phyloP scores from a whole-genome alignment of 768 basidiomycete species.

The Strobilomyces echinocephalus region DNA sequence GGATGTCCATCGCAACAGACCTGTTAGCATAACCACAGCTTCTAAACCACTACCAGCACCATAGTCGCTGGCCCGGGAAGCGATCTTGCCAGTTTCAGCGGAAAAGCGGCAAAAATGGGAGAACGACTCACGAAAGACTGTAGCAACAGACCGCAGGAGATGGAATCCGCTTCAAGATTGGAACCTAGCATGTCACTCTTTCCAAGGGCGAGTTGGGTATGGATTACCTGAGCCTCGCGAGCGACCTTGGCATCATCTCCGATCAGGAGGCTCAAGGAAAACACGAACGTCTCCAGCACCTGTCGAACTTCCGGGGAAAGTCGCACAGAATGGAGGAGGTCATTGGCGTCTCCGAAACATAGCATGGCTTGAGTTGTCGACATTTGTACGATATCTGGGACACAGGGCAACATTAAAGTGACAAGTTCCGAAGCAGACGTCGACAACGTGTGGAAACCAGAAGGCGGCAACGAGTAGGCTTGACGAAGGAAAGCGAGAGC shows the following conservation, averaged over 20 bases:
- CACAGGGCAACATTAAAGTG: conserved; percentile 54
- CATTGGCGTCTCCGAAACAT: conserved; percentile 45
- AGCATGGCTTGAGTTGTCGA: conserved; percentile 56
- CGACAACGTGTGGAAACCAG: conserved; percentile 51
- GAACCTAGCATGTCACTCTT: conserved; percentile 55
- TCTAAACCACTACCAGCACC: conserved; percentile 56
- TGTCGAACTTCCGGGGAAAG: conserved; percentile 51
- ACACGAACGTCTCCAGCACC: conserved; percentile 53
- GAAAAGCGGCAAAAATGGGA: neutral
- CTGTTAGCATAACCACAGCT: conserved; percentile 51
- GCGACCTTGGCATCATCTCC: conserved; percentile 68
- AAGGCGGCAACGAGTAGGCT: conserved; percentile 48
- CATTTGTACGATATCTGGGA: conserved; percentile 58
- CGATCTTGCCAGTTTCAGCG: conserved; percentile 40
- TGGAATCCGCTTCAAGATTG: conserved; percentile 59
- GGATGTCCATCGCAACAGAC: conserved; percentile 55
- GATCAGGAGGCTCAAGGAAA: conserved; percentile 56
- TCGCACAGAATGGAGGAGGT: conserved; percentile 49
- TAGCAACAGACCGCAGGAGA: conserved; percentile 58
- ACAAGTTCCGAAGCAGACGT: conserved; percentile 62
- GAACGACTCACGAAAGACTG: conserved; percentile 51
- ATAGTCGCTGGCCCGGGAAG: conserved; percentile 53
- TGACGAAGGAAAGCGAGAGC: conserved; percentile 55
- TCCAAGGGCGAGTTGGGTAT: conserved; percentile 55
- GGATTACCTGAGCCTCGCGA: conserved; percentile 70